Percentiles rank a stretch among this genome's conserved stretches.
Conservation (phyloP, 1,284 basidiomycete species). For the Apiotrichum laibachii region DNA sequence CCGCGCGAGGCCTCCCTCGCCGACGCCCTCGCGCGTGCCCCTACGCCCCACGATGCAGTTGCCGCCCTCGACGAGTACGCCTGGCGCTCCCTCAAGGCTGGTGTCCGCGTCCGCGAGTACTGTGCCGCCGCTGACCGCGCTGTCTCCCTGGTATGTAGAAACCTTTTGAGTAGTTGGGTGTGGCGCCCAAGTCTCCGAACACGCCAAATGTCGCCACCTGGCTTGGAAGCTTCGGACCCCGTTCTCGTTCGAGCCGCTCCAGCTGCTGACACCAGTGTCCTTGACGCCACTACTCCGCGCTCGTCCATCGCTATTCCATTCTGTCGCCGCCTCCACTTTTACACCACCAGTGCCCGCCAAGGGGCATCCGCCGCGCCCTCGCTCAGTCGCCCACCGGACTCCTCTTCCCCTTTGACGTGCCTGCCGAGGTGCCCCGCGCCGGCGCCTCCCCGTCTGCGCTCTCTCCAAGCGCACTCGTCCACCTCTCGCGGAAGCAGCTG, state of each 20-base stretch:
- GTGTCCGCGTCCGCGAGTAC: conserved; percentile 22
- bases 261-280: no score
- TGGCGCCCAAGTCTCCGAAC: no score
- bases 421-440: conserved; percentile 7
- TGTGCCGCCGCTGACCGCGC: conserved; percentile 13
- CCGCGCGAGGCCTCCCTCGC: conserved; percentile 15
- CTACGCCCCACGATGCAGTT: background rate
- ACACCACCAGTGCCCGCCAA: background rate
- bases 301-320: no score
- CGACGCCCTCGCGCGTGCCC: conserved; percentile 6
- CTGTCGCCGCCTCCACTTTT: no score
- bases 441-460: conserved; percentile 8
- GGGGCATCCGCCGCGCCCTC: conserved; percentile 10
- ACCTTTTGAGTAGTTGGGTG: no score
- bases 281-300: no score
- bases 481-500: conserved; percentile 28
- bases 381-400: conserved; percentile 9
- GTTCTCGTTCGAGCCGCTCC: no score
- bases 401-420: conserved; percentile 29
- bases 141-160: conserved; percentile 14
- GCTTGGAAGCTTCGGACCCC: no score
- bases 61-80: conserved; percentile 23
- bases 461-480: conserved; percentile 13
- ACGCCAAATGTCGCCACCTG: no score
- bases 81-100: conserved; percentile 21